These are phyloP conservation scores for Penicillium subrubescens DNA, from an alignment of 495 filamentous ascomycete genomes.

Conservation along the genomic window DNA sequence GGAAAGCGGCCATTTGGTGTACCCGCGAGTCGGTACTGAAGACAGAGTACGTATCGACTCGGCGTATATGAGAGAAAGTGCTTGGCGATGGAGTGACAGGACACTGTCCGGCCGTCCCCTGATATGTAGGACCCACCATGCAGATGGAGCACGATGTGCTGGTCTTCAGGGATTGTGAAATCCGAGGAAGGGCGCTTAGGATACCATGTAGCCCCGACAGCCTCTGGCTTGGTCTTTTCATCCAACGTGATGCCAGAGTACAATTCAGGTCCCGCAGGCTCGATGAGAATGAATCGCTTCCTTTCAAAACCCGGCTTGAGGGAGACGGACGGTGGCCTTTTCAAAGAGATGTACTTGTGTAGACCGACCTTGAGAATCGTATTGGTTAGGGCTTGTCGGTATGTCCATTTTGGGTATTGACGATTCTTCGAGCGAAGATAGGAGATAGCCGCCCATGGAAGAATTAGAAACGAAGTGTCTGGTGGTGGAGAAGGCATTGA, in stretches of 20 bases:
- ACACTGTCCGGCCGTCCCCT: constrained; percentile 22
- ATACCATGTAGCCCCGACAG: constrained; percentile 41
- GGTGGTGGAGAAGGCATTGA: constrained; percentile 7
- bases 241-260: constrained; percentile 31
- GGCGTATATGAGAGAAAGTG: constrained; percentile 36
- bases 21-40: constrained; percentile 43
- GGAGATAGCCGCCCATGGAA: constrained; percentile 6
- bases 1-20: constrained; percentile 40
- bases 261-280: constrained; percentile 17
- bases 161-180: constrained; percentile 1
- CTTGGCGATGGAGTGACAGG: constrained; percentile 32
- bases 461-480: constrained; percentile 12
- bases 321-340: constrained; percentile 12
- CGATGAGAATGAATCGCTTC: constrained; percentile 23
- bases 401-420: constrained; percentile 28
- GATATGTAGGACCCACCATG: constrained; percentile 22
- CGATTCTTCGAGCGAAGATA: constrained; percentile 18
- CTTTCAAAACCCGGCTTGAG: constrained; percentile 9
- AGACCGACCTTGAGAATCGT: constrained; percentile 16
- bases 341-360: constrained; percentile 6
- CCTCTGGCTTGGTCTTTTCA: constrained; percentile 28
- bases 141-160: constrained; percentile 40
- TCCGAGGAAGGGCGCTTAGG: constrained; percentile 19
- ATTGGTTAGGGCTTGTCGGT: constrained; percentile 25
- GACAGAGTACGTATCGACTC: constrained; percentile 27